Evolutionary conservation across 169 alveolate species (phyloP), one percentile per base, ranked within the genome.

Genomic region (Eimeria brunetti): DNA sequence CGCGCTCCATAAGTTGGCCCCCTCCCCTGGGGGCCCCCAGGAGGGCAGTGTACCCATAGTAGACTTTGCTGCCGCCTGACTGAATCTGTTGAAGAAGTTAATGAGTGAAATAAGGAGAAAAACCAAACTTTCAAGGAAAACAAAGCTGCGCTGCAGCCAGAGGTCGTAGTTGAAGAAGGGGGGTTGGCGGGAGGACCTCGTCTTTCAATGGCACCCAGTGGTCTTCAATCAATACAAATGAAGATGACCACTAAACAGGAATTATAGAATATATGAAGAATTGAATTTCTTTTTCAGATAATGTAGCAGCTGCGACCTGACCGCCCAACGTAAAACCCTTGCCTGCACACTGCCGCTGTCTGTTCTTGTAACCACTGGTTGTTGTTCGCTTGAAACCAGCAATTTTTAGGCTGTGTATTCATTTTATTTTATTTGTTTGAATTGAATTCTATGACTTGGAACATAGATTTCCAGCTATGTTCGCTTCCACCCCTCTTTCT

Each of bases 11-110:
- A 71, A 0, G 56, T 36, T 33, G 56, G 83, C 83, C 1, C n/a
- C 83, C 12, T 71, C 83, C 83, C 75, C 38, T 20, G 83, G 30
- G 83, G 53, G 83, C 56, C 36, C 83, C 83, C 46, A 38, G 56
- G 83, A 71, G n/a, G 53, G 83, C 53, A 12, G 83, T 20, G 11
- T 12, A 49, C 83, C 83, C 83, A 71, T 71, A 71, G 1, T 71
- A 71, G 83, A 71, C 53, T 8, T 18, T 33, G 12, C 83, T 71
- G n/a, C 53, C 18, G 56, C 83, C 53, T 1, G 53, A 71, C n/a
- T n/a, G n/a, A n/a, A n/a, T n/a, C n/a, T n/a, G n/a, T n/a, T 0
- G 30, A 36, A 20, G 53, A 38, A 38, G 5, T 5, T 20, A 71
- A 71, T 5, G 18, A 8, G 53, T 9, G 56, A 71, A 64, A 9